Evolutionary conservation across 2,329 filamentous ascomycete genomes (phyloP), one percentile per base, ranked within the genome.

Genomic region (Fusarium virguliforme): DNA sequence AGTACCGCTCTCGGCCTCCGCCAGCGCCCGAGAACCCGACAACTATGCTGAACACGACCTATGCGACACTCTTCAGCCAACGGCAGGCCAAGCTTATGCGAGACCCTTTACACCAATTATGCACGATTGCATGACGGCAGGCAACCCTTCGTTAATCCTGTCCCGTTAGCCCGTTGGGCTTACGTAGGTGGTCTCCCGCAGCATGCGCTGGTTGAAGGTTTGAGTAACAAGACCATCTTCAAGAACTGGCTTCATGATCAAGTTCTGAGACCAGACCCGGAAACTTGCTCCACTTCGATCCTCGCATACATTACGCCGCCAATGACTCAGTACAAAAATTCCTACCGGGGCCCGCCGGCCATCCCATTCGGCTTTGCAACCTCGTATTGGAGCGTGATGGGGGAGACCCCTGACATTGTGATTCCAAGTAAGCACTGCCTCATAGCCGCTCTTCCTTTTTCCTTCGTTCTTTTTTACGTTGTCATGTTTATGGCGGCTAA

Each of bases 191-290:
- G 69, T 10, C 46, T 61, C 4, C 74, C 79, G 1, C 71, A 67
- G 80, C 54, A 53, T 15, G 15, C 38, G 8, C 59, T 62, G 2
- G 80, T 82, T 0, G 77, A 83, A 3, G 87, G 84, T 6, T 76
- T 86, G 9, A 71, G 77, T 6, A 87, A 88, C 74, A 88, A 88
- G 68, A 86, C 86, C 0, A 67, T 81, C 18, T 85, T 85, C 72
- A 82, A 80, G 76, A 72, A 81, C 57, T 84, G 82, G 80, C 86
- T 87, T 74, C 83, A 84, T 10, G 15, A 41, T 18, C 9, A 41
- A 10, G n/a, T 41, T 2, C 6, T 41, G 12, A n/a, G 38, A 10
- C n/a, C 38, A 8, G 38, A 41, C 38, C 10, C 15, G 10, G 38
- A 41, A n/a, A n/a, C 38, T 15, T 41, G 38, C 15, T 41, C 38